phyloP scores from a whole-genome alignment of 306 rosid species.

The Sechiopsis laciniata region DNA sequence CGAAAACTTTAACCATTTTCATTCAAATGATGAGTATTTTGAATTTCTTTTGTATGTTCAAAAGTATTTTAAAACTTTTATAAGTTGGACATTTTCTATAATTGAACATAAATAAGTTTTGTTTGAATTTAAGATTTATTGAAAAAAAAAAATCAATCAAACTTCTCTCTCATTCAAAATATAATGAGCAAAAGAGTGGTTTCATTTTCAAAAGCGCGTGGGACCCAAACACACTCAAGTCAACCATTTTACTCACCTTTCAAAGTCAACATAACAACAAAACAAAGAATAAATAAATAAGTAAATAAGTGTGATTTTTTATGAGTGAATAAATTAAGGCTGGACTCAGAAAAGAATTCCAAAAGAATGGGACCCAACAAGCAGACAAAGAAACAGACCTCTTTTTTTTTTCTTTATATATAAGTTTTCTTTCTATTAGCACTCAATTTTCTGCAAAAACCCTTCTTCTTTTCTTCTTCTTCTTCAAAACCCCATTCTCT shows the following conservation, averaged over 20 bases:
- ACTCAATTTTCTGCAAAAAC: constrained; percentile 3
- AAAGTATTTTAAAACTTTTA: too few relatives aligned
- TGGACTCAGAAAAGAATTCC: constrained; percentile 16
- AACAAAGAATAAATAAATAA: background rate
- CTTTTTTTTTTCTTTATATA: background rate
- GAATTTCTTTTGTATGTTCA: too few relatives aligned
- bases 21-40: too few relatives aligned
- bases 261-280: constrained; percentile 16
- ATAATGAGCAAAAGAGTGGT: constrained; percentile 10
- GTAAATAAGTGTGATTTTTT: background rate
- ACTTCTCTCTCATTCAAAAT: background rate
- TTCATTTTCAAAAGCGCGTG: background rate
- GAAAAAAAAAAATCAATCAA: too few relatives aligned
- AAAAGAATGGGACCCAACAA: background rate
- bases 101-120: too few relatives aligned
- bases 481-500: background rate
- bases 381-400: too few relatives aligned
- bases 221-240: constrained; percentile 7
- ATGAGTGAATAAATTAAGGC: background rate
- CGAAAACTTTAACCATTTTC: too few relatives aligned
- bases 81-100: too few relatives aligned
- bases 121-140: too few relatives aligned
- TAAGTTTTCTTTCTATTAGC: background rate
- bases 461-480: background rate
- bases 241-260: constrained; percentile 12